A percentile compares a stretch with the other conserved stretches of the same genome.
Evolutionary conservation across 805 yeast species (phyloP).

Genomic region (Yarrowia sp.): DNA sequence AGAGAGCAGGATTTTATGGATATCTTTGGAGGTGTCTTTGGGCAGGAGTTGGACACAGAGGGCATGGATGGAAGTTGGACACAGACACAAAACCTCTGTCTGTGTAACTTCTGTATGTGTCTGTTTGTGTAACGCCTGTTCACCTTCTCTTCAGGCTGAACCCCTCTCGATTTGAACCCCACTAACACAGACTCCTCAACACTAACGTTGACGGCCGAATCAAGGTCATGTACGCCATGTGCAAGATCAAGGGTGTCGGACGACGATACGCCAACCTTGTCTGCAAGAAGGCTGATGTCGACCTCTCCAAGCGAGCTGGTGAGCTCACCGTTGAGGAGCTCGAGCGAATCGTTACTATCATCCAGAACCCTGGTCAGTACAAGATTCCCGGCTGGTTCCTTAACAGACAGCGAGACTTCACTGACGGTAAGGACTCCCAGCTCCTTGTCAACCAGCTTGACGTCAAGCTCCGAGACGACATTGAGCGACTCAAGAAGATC

Average conservation of each 20-base stretch:
- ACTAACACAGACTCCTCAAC: constrained; percentile 76
- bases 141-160: too few relatives aligned
- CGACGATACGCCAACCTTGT: constrained; percentile 99
- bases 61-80: too few relatives aligned
- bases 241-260: constrained; percentile 99
- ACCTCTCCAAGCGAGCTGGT: constrained; percentile 98
- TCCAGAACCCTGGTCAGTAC: constrained; percentile 99
- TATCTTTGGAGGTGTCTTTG: too few relatives aligned
- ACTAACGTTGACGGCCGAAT: constrained; percentile 99
- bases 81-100: too few relatives aligned
- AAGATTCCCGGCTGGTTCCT: constrained; percentile 99
- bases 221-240: constrained; percentile 99
- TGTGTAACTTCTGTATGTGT: too few relatives aligned
- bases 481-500: constrained; percentile 99
- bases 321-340: constrained; percentile 99
- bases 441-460: constrained; percentile 98
- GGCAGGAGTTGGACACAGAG: too few relatives aligned
- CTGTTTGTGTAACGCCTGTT: too few relatives aligned
- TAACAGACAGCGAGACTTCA: constrained; percentile 98
- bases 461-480: constrained; percentile 97
- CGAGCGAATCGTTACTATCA: constrained; percentile 99
- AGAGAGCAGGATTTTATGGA: too few relatives aligned
- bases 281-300: constrained; percentile 99
- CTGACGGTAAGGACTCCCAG: constrained; percentile 99
- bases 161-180: too few relatives aligned